Percentiles rank a stretch among this genome's conserved stretches.
Conservation (phyloP, 2,329 filamentous ascomycete species). For the Paramyrothecium sp. region DNA sequence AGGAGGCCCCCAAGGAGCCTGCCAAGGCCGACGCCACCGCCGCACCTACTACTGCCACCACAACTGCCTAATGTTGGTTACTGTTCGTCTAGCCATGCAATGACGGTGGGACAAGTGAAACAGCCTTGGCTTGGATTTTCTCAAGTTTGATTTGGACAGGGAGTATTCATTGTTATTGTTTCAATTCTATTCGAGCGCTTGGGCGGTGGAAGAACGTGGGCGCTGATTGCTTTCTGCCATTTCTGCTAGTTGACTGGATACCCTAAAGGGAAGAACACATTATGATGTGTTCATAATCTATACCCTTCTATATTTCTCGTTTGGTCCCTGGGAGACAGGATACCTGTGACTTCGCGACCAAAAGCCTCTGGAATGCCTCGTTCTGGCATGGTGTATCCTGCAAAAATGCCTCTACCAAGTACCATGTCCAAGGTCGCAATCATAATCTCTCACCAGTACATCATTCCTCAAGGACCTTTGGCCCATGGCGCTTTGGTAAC, state of each 20-base stretch:
- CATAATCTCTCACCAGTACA: too few relatives aligned
- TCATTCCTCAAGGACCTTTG: slow-evolving; percentile 20
- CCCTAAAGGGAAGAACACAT: slow-evolving; percentile 21
- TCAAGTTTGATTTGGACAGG: background rate
- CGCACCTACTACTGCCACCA: slow-evolving; percentile 15
- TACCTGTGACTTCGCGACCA: background rate
- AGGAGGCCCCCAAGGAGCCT: slow-evolving; percentile 18
- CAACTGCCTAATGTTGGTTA: slow-evolving; percentile 14
- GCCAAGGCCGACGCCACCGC: slow-evolving; percentile 20
- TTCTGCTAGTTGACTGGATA: slow-evolving; percentile 29
- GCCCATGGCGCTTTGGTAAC: slow-evolving; percentile 49
- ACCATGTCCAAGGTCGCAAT: too few relatives aligned
- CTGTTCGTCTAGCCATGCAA: too few relatives aligned
- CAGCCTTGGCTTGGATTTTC: background rate
- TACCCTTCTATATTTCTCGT: slow-evolving; percentile 20
- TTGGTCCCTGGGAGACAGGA: background rate
- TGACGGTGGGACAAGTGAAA: too few relatives aligned
- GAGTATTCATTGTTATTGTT: background rate
- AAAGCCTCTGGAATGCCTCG: too few relatives aligned
- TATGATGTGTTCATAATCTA: slow-evolving; percentile 25
- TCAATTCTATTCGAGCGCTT: background rate
- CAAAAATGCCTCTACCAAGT: too few relatives aligned
- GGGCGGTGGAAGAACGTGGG: background rate
- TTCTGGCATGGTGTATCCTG: too few relatives aligned
- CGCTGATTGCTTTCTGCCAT: slow-evolving; percentile 6